phyloP scores from a whole-genome alignment of 148 eudicot species.

The Vaccinium macrocarpon region DNA sequence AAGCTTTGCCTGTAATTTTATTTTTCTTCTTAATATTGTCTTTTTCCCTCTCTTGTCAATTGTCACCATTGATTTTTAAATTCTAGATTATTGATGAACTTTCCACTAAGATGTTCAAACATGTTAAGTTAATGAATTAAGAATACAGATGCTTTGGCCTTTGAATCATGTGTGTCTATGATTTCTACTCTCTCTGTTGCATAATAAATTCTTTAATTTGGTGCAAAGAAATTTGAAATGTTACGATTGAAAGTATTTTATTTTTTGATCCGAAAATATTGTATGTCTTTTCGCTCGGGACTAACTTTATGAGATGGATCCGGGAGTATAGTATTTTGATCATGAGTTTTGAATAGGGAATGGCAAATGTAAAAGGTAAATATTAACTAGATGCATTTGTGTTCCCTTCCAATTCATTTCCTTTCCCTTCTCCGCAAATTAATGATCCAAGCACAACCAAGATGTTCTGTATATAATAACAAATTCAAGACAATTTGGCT shows the following conservation, averaged over 20 bases:
- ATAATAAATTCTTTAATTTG: too few species aligned
- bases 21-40: neutral
- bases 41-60: neutral
- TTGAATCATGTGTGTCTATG: neutral
- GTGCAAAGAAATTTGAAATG: too few species aligned
- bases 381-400: too few species aligned
- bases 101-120: too few species aligned
- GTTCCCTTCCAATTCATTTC: too few species aligned
- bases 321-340: neutral
- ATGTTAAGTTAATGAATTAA: too few species aligned
- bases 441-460: neutral
- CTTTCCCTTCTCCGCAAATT: neutral
- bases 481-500: neutral
- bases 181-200: too few species aligned
- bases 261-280: too few species aligned
- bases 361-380: neutral
- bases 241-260: too few species aligned
- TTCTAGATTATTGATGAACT: too few species aligned
- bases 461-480: neutral
- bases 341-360: neutral
- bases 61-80: neutral
- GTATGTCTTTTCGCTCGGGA: too few species aligned
- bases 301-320: too few species aligned
- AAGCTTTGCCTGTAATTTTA: neutral
- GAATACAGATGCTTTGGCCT: neutral